Evolutionary conservation across 805 yeast genomes (phyloP).

Genomic region (Zygotorulaspora danielsina): DNA sequence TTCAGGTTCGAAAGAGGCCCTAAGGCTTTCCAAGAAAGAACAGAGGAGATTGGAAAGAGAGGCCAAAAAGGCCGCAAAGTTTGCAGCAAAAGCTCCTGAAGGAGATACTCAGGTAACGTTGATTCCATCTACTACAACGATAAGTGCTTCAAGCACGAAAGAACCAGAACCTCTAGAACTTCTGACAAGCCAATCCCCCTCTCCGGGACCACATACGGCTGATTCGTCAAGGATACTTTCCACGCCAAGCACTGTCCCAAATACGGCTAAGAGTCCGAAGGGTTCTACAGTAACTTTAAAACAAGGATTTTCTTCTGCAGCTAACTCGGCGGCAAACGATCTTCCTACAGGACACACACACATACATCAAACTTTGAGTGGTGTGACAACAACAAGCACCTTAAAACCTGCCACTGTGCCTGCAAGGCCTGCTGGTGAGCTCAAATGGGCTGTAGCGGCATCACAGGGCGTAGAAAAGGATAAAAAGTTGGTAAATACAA

Average conservation of each 20-base stretch:
- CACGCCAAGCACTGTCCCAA: slow-evolving; percentile 15
- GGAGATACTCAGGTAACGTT: slow-evolving; percentile 1
- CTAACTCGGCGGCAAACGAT: slow-evolving; percentile 7
- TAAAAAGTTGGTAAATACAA: slow-evolving; percentile 14
- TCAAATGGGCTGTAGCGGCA: slow-evolving; percentile 56
- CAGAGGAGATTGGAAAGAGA: slow-evolving; percentile 35
- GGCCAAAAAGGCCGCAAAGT: slow-evolving; percentile 36
- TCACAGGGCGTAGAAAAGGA: slow-evolving; percentile 35
- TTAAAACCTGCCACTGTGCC: slow-evolving; percentile 54
- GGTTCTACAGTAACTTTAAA: slow-evolving; percentile 7
- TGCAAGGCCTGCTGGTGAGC: slow-evolving; percentile 48
- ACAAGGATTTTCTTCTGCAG: slow-evolving; percentile 7
- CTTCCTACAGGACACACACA: slow-evolving; percentile 27
- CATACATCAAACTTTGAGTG: slow-evolving; percentile 33
- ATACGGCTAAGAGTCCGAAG: slow-evolving; percentile 18
- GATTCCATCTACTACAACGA: slow-evolving; percentile 7
- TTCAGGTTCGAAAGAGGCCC: slow-evolving; percentile 17
- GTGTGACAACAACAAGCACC: slow-evolving; percentile 32
- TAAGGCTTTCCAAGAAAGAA: slow-evolving; percentile 34
- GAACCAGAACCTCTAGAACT: slow-evolving; percentile 11
- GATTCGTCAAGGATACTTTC: slow-evolving; percentile 11
- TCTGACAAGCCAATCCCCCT: slow-evolving; percentile 16
- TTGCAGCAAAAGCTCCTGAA: slow-evolving; percentile 28
- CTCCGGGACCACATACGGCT: slow-evolving; percentile 16
- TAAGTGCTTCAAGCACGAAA: slow-evolving; percentile 8